These are phyloP conservation scores for Macrolepiota fuliginosa DNA, from an alignment of 768 basidiomycete species.

Conservation along the genomic window DNA sequence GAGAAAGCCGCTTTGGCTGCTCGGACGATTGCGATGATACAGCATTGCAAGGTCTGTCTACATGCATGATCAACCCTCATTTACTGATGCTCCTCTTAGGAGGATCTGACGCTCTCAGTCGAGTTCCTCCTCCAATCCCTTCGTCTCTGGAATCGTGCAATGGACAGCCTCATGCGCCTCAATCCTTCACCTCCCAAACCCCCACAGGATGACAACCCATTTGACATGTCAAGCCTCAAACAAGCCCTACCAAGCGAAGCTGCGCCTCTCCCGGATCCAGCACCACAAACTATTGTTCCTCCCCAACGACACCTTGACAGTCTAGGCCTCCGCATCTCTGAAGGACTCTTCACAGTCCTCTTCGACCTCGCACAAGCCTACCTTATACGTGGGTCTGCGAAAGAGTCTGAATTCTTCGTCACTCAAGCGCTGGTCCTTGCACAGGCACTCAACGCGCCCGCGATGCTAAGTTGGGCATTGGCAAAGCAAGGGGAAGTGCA, in stretches of 20 bases:
- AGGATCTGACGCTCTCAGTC: constrained; percentile 56
- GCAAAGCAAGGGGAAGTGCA: constrained; percentile 69
- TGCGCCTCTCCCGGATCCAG: constrained; percentile 14
- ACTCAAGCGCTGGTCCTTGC: constrained; percentile 78
- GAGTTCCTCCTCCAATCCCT: constrained; percentile 65
- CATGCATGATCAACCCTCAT: background rate
- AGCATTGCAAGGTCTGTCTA: constrained; percentile 55
- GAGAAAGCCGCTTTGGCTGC: constrained; percentile 75
- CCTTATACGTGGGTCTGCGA: constrained; percentile 71
- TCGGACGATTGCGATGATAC: constrained; percentile 64
- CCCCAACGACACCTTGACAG: constrained; percentile 42
- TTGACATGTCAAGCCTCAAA: constrained; percentile 45
- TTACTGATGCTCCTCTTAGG: constrained; percentile 35
- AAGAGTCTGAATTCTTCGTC: constrained; percentile 84
- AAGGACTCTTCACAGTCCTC: constrained; percentile 64
- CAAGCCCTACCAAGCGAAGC: constrained; percentile 35
- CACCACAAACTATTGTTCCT: constrained; percentile 24
- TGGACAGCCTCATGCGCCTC: constrained; percentile 64
- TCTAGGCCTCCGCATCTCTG: constrained; percentile 52
- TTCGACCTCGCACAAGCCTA: constrained; percentile 68
- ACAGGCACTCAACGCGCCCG: constrained; percentile 60
- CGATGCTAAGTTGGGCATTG: constrained; percentile 62
- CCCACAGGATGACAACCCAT: constrained; percentile 52
- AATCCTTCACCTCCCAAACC: constrained; percentile 32
- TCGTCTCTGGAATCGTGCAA: constrained; percentile 78